Evolutionary conservation across 176 grass and related monocot genomes (phyloP), one percentile per base, ranked within the genome.

Genomic region (Triticum dicoccoides): DNA sequence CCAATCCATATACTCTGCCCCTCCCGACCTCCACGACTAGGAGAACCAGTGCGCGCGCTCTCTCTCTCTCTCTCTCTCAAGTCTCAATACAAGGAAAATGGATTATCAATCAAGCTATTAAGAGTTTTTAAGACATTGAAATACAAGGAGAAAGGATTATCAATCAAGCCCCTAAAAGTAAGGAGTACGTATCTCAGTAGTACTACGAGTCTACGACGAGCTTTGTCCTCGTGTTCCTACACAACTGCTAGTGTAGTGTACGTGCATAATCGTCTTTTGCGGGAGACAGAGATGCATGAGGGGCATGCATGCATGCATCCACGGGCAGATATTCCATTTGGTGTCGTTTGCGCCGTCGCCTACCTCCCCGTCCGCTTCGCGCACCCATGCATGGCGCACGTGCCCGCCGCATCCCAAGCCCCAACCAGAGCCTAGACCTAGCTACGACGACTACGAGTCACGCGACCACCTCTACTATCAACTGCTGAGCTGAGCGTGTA

Each of bases 321-420:
- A 82, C 64, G 47, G 73, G 88, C 79, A 93, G 67, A 80, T 91
- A 91, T 96, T 93, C 91, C 85, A 84, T 85, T 78, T 80, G 27
- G 62, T 89, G 89, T 93, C 89, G 83, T 80, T 82, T 89, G 11
- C 65, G 65, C 18, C 90, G 94, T 96, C 89, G 78, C 64, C 84
- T 91, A 85, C 81, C 82, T 59, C 29, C 65, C 39, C 41, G n/a
- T 62, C 71, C 14, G 61, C 72, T 73, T 84, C 39, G 72, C 37
- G 52, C 45, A 47, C 81, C 69, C 89, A 85, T 59, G 75, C 78
- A 29, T 25, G 38, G 41, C 74, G 61, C 89, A 93, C 76, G 91
- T 92, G 88, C 86, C 32, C 71, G 69, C 52, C 45, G 33, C 80
- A 58, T 61, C 17, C 78, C 61, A 20, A 44, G 25, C 70, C 71